Evolutionary conservation across 352 stramenopile genomes (phyloP), one percentile per base, ranked within the genome.

Genomic region (Phytopythium boreale): DNA sequence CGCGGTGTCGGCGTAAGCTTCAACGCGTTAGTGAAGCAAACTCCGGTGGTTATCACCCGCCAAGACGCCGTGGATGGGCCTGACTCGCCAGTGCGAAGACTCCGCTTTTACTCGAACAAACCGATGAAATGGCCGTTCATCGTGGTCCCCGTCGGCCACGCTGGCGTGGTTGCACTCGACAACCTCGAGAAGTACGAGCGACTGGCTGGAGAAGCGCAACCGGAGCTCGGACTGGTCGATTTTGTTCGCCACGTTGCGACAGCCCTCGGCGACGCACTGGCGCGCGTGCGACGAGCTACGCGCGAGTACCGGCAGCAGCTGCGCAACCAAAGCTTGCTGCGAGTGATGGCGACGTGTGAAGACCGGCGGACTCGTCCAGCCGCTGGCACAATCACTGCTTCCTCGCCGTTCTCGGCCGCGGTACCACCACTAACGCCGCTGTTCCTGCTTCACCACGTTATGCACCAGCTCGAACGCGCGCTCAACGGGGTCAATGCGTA

Each of bases 171-270:
- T 4, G 71, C 77, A 8, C 59, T 93, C n/a, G 76, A 93, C 59
- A 85, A 91, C 29, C 68, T 95, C 43, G 67, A 79, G 19, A 66
- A 55, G 1, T 90, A 92, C 46, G 75, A 74, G 31, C 66, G 67
- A 0, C 60, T 84, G 2, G 56, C 78, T 1, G 53, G 63, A 17
- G 77, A 83, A 44, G 2, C 60, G 0, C 82, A 91, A 22, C 86
- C 86, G 19, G 86, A 95, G 66, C 70, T 91, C 15, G 86, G 86
- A 0, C 55, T 95, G 15, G 75, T 93, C n/a, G 86, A 95, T 59
- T 93, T 90, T 56, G 58, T 95, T 12, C 68, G 71, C 11, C 78
- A 75, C 46, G 66, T 87, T 15, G 79, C 71, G 0, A 7, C 27
- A 0, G 44, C 49, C 12, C 22, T 90, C 2, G 69, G 53, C 4